These are phyloP conservation scores for Eucalyptus polybractea DNA, from an alignment of 345 rosid species.

Conservation along the genomic window DNA sequence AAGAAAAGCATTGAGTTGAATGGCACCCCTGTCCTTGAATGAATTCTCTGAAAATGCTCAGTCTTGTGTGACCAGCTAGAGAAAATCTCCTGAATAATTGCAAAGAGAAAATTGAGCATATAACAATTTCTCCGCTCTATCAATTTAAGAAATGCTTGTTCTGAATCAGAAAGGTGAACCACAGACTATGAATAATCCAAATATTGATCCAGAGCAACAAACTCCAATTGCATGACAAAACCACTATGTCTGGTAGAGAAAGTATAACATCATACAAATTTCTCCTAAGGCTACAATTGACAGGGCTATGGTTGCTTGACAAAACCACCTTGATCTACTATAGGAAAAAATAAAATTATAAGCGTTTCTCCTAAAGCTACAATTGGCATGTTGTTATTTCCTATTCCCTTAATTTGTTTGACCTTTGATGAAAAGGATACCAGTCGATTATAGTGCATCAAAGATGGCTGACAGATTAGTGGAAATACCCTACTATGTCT, in stretches of 20 bases:
- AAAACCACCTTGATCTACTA: neutral
- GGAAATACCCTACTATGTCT: neutral
- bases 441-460: neutral
- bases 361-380: neutral
- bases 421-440: neutral
- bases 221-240: neutral
- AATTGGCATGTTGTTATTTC: neutral
- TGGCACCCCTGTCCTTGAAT: constrained; percentile 55
- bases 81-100: constrained; percentile 46
- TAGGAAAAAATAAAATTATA: neutral
- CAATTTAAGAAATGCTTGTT: neutral
- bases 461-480: neutral
- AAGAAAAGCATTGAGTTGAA: constrained; percentile 66
- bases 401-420: neutral
- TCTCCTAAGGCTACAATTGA: neutral
- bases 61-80: constrained; percentile 74
- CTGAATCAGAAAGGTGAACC: neutral
- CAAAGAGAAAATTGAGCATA: neutral
- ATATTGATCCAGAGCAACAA: neutral
- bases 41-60: constrained; percentile 75
- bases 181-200: neutral
- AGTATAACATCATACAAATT: neutral
- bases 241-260: neutral
- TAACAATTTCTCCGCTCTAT: neutral
- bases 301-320: neutral